phyloP scores from a whole-genome alignment of 768 basidiomycete species.

The Crepidotus variabilis region DNA sequence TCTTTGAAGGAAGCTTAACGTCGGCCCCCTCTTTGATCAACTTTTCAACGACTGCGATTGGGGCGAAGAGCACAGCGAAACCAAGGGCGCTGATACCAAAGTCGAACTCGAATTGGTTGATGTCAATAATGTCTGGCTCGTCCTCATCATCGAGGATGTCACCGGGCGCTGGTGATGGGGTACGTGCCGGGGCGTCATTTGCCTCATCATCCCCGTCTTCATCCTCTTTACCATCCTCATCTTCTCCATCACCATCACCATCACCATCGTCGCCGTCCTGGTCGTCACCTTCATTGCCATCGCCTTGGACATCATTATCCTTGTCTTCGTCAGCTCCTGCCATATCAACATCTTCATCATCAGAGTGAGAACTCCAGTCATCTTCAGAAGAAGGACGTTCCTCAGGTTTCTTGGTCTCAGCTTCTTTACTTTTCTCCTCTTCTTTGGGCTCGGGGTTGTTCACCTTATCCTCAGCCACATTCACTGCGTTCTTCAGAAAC shows the following conservation, averaged over 20 bases:
- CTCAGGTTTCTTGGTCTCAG: background rate
- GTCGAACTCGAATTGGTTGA: slow-evolving; percentile 57
- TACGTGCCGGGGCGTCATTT: slow-evolving; percentile 13
- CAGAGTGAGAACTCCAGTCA: slow-evolving; percentile 46
- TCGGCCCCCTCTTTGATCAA: slow-evolving; percentile 48
- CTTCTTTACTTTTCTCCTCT: background rate
- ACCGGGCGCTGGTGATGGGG: slow-evolving; percentile 22
- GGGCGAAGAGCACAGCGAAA: slow-evolving; percentile 48
- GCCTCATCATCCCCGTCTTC: slow-evolving; percentile 10
- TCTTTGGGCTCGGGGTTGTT: slow-evolving; percentile 12
- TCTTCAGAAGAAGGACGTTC: slow-evolving; percentile 44
- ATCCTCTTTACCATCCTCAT: slow-evolving; percentile 11
- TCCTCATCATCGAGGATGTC: slow-evolving; percentile 46
- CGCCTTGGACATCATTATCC: background rate
- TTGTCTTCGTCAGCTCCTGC: slow-evolving; percentile 27
- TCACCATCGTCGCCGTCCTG: slow-evolving; percentile 14
- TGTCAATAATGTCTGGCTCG: slow-evolving; percentile 51
- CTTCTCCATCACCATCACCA: slow-evolving; percentile 15
- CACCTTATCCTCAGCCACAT: slow-evolving; percentile 20
- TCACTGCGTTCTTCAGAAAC: slow-evolving; percentile 27
- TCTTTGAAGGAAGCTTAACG: slow-evolving; percentile 29
- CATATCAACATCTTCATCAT: slow-evolving; percentile 30
- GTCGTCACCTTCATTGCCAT: background rate
- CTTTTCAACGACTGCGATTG: slow-evolving; percentile 37
- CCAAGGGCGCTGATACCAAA: slow-evolving; percentile 47